Evolutionary conservation across 1,284 basidiomycete species (phyloP), one percentile per base, ranked within the genome.

Genomic region (Leccinum laetum): DNA sequence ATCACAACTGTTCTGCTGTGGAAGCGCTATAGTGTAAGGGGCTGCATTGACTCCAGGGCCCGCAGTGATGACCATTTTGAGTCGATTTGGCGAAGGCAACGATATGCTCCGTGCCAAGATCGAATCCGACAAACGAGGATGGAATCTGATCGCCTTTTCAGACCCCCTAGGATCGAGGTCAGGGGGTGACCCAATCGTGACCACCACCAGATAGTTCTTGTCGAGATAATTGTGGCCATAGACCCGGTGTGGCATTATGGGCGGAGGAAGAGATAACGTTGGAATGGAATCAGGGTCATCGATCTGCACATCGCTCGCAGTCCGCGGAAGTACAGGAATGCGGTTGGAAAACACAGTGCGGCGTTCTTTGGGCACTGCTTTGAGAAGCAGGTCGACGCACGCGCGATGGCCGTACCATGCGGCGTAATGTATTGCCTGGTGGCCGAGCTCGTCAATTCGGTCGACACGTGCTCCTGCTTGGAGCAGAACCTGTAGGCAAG

Each of bases 321-420:
- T 63, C 62, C 71, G 65, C 58, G 73, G 64, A 61, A 68, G 57
- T 58, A 46, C 56, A 60, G 64, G 58, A 21, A 63, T 63, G 46
- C 37, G 65, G 9, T 61, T 60, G 53, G 64, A 60, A 61, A 62
- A 63, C n/a, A 75, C 9, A 16, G 52, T 46, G n/a, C 53, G 63
- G n/a, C 53, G 61, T 41, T 66, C 69, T 58, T 66, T 75, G 8
- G 75, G 75, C 64, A 75, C 69, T 53, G 82, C 85, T 64, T 83
- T 81, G 68, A 95, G 79, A n/a, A 98, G 83, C n/a, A 88, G 81
- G 52, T 86, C 83, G 63, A 96, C 85, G 70, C 91, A 95, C 49
- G 83, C 81, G 63, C 93, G 88, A 76, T 99, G 95, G 2, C 98
- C 98, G 72, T 95, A 95, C 97, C 98, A 99, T 4, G 95, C 96